Evolutionary conservation across 192 early-diverging fungal genomes (phyloP).

Genomic region (Coemansia sp.): DNA sequence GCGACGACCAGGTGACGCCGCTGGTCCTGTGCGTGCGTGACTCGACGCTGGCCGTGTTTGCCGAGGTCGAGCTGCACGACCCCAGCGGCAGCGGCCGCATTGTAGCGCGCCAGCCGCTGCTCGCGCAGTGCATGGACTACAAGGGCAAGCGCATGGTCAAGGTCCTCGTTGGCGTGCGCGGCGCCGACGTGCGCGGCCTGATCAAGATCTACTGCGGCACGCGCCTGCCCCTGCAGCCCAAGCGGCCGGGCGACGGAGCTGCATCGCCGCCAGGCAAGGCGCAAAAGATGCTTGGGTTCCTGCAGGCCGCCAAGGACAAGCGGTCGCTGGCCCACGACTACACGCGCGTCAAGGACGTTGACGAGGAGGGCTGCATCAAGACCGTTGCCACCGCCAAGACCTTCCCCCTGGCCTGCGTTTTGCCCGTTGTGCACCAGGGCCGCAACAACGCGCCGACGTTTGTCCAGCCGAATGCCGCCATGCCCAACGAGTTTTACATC

Average conservation of each 20-base stretch:
- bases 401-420: conserved; percentile 49
- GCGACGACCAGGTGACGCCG: conserved; percentile 49
- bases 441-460: conserved; percentile 43
- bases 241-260: conserved; percentile 14
- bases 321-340: conserved; percentile 45
- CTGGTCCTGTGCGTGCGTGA: conserved; percentile 52
- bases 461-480: conserved; percentile 52
- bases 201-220: conserved; percentile 57
- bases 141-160: conserved; percentile 58
- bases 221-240: conserved; percentile 37
- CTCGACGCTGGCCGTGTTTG: conserved; percentile 48
- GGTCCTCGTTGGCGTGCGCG: conserved; percentile 48
- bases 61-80: conserved; percentile 59
- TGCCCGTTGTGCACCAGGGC: conserved; percentile 44
- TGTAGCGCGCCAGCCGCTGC: conserved; percentile 49
- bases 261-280: conserved; percentile 6
- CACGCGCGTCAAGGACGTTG: conserved; percentile 51
- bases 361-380: conserved; percentile 45
- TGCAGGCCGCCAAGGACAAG: conserved; percentile 34
- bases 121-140: conserved; percentile 59
- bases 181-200: conserved; percentile 39
- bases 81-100: conserved; percentile 54
- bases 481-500: conserved; percentile 58
- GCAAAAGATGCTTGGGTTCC: conserved; percentile 52
- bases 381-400: conserved; percentile 46